These are phyloP conservation scores for Pseudophaeomoniella oleicola DNA, from an alignment of 2,329 filamentous ascomycete genomes.

Conservation along the genomic window DNA sequence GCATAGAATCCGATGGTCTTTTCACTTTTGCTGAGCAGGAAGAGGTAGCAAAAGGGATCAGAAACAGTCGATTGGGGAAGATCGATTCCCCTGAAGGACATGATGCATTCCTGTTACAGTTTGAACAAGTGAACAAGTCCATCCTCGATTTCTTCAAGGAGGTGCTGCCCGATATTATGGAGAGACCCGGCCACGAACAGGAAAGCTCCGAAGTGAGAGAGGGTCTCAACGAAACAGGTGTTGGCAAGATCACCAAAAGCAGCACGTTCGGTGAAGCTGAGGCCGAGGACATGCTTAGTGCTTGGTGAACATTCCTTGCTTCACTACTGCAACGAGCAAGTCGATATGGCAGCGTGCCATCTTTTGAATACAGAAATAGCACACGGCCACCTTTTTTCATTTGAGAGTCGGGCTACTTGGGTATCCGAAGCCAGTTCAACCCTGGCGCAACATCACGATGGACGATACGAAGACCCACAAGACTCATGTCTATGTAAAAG, in stretches of 20 bases:
- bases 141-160: slow-evolving; percentile 72
- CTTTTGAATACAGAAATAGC: too few species aligned
- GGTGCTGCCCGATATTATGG: slow-evolving; percentile 80
- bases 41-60: slow-evolving; percentile 72
- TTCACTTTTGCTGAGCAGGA: slow-evolving; percentile 97
- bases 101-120: slow-evolving; percentile 90
- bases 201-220: slow-evolving; percentile 4
- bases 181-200: slow-evolving; percentile 34
- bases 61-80: slow-evolving; percentile 60
- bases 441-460: not conserved
- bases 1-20: slow-evolving; percentile 88
- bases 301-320: slow-evolving; percentile 53
- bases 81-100: slow-evolving; percentile 94
- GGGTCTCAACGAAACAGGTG: slow-evolving; percentile 23
- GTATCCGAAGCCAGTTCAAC: not conserved
- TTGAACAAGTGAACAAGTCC: slow-evolving; percentile 89
- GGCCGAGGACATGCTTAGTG: slow-evolving; percentile 78
- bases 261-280: slow-evolving; percentile 93
- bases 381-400: too few species aligned
- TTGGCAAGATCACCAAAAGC: slow-evolving; percentile 59
- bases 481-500: too few species aligned
- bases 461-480: too few species aligned
- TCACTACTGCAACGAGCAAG: too few species aligned
- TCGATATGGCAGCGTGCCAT: too few species aligned
- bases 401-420: too few species aligned